Conservation (phyloP, 495 filamentous ascomycete genomes). For the Aspergillus saccharolyticus region DNA sequence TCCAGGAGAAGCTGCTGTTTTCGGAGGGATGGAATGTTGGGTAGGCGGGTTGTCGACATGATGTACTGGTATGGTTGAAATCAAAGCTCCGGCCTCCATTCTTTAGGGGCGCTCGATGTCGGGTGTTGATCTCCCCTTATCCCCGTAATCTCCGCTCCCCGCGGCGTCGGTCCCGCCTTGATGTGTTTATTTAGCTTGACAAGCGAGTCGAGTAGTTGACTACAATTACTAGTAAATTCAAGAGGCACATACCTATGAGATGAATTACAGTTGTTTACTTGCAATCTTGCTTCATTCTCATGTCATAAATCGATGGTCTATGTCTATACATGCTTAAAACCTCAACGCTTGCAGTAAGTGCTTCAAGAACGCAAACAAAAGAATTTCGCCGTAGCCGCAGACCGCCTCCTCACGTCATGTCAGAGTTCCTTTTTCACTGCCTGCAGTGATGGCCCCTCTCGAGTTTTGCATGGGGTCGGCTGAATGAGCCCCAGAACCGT, state of each 20-base stretch:
- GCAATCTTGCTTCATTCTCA: not conserved
- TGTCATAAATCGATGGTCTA: not conserved
- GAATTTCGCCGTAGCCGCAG: not conserved
- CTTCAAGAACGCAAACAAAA: not conserved
- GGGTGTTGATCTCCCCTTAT: not conserved
- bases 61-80: not conserved
- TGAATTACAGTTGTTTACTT: too few relatives aligned
- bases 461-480: slow-evolving; percentile 26
- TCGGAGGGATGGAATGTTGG: slow-evolving; percentile 43
- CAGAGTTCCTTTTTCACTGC: not conserved
- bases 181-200: too few relatives aligned
- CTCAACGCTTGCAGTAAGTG: not conserved
- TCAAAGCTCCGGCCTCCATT: not conserved
- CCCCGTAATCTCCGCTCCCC: slow-evolving; percentile 7
- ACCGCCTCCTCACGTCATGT: not conserved
- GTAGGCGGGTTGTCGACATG: slow-evolving; percentile 42
- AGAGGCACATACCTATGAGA: too few relatives aligned
- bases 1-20: slow-evolving; percentile 70
- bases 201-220: too few relatives aligned
- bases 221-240: too few relatives aligned
- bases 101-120: slow-evolving; percentile 2
- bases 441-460: slow-evolving; percentile 14
- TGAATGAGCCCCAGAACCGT: slow-evolving; percentile 36
- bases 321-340: not conserved
- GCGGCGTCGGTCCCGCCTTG: not conserved